A percentile compares a stretch with the other conserved stretches of the same genome.
These are phyloP conservation scores for Omphalotus guepiniiformis DNA, from an alignment of 768 basidiomycete species.

Conservation along the genomic window DNA sequence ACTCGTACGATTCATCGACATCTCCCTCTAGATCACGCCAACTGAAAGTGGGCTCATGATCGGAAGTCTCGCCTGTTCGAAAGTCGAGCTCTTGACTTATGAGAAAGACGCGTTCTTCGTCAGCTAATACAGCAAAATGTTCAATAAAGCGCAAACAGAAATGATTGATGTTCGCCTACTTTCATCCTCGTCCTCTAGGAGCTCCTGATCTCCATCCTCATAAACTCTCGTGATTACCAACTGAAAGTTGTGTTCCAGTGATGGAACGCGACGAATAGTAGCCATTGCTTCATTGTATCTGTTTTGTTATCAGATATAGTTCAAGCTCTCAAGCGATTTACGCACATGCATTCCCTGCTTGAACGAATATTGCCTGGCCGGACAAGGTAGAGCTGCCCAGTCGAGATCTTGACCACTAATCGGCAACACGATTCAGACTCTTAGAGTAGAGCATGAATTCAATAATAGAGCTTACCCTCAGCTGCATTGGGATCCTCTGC, in stretches of 20 bases:
- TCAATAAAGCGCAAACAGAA: background rate
- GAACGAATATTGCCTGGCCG: constrained; percentile 89
- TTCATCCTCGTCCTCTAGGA: constrained; percentile 92
- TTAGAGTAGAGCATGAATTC: background rate
- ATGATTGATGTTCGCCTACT: constrained; percentile 39
- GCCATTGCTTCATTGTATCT: constrained; percentile 97
- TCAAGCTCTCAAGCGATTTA: constrained; percentile 10
- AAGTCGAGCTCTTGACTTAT: constrained; percentile 91
- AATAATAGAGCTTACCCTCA: constrained; percentile 38
- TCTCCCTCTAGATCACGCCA: constrained; percentile 94
- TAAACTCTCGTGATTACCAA: constrained; percentile 95
- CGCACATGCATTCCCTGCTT: constrained; percentile 96
- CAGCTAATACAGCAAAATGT: constrained; percentile 46
- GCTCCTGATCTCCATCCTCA: constrained; percentile 93
- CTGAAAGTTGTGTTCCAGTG: constrained; percentile 77
- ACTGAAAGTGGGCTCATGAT: constrained; percentile 76
- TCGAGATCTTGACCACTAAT: constrained; percentile 82
- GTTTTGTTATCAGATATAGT: constrained; percentile 10
- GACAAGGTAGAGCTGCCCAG: constrained; percentile 87
- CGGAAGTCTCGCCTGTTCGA: constrained; percentile 59
- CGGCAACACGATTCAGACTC: background rate
- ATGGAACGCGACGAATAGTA: constrained; percentile 81
- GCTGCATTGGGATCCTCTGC: constrained; percentile 91
- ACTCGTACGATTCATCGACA: constrained; percentile 91
- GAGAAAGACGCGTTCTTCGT: constrained; percentile 90